Conservation (phyloP, 2,329 filamentous ascomycete species). For the Blastomyces gilchristii region DNA sequence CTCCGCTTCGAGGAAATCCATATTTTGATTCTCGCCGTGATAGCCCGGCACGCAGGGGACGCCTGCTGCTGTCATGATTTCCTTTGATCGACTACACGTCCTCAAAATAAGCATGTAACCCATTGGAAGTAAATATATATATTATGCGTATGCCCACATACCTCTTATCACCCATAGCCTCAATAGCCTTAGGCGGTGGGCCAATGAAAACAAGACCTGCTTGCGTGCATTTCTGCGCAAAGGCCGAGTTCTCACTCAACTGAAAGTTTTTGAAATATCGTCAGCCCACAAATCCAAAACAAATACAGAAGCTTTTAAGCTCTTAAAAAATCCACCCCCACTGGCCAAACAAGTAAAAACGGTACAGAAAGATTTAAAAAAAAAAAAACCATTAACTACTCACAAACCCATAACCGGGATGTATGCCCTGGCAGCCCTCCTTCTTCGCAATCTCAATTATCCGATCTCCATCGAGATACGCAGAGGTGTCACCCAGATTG, state of each 20-base stretch:
- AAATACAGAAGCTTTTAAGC: neutral
- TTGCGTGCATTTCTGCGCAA: constrained; percentile 77
- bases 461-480: constrained; percentile 85
- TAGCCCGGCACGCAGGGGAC: constrained; percentile 96
- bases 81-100: constrained; percentile 58
- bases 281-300: neutral
- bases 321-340: neutral
- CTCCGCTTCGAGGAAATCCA: constrained; percentile 51
- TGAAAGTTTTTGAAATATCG: neutral
- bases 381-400: constrained; percentile 16
- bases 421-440: constrained; percentile 79
- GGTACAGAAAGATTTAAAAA: neutral
- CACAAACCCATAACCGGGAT: constrained; percentile 87
- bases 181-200: constrained; percentile 65
- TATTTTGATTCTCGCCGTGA: constrained; percentile 73
- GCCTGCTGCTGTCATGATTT: constrained; percentile 92
- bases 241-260: constrained; percentile 83
- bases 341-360: neutral
- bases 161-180: constrained; percentile 87
- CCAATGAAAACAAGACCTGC: constrained; percentile 92
- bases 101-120: neutral
- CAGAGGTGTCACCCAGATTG: constrained; percentile 65
- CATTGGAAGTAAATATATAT: neutral
- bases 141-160: constrained; percentile 18
- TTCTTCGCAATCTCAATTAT: constrained; percentile 83